Evolutionary conservation across 2,329 filamentous ascomycete genomes (phyloP), one percentile per base, ranked within the genome.

Genomic region (Colletotrichum brevisporum): DNA sequence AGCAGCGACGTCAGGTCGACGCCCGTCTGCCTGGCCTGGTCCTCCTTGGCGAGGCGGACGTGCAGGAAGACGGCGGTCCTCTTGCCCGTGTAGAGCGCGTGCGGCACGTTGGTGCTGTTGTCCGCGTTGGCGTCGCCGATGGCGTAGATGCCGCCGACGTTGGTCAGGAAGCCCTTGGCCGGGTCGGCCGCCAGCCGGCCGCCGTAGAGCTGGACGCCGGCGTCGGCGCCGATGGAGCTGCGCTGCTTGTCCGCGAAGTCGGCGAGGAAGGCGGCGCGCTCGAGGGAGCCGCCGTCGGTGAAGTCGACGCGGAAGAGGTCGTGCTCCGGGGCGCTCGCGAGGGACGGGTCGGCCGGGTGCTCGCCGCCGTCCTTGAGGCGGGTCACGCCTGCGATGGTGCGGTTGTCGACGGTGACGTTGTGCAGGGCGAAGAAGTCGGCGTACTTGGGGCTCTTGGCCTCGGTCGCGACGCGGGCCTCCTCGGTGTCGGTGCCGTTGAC

Each of bases 121-220:
- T 90, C 88, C 39, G 83, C 84, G 76, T 90, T 91, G 13, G 84
- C 85, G 71, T 91, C 89, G 0, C 89, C 89, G 21, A 90, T 76
- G 5, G 86, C 88, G 72, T 85, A 90, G 0, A 90, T 83, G 1
- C 88, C 87, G 0, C 78, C 74, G 4, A 89, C 73, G 60, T 84
- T 90, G 0, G 88, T 89, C 15, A 79, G 73, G 67, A 87, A 79
- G 0, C 84, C 85, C n/a, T 78, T 79, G 2, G 77, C 68, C 0
- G 48, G 43, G 47, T 86, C 80, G 0, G 81, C 83, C 0, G 78
- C 77, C 16, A 90, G 79, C 5, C 85, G 82, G 9, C 80, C 80
- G 2, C 80, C 80, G 10, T 76, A 77, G 6, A 89, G 76, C 6
- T 74, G 50, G 1, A 90, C 82, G 21, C 87, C 86, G 64, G 87